These are phyloP conservation scores for Rhizopogon roseolus DNA, from an alignment of 768 basidiomycete species.

Conservation along the genomic window DNA sequence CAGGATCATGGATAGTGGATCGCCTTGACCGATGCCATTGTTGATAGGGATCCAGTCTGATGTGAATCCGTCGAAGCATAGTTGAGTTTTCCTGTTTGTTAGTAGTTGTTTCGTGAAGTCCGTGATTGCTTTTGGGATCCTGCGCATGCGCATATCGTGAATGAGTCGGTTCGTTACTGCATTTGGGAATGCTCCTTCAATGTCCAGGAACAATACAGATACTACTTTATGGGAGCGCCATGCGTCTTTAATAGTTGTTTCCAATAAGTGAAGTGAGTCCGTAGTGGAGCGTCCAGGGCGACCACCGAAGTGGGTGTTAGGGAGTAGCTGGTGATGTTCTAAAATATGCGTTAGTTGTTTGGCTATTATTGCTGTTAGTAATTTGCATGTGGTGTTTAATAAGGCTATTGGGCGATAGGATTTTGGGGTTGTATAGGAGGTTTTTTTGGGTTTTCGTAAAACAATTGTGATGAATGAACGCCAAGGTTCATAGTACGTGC, in stretches of 20 bases:
- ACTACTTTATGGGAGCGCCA: constrained; percentile 32
- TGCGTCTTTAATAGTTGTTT: constrained; percentile 29
- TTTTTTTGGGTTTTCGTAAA: constrained; percentile 30
- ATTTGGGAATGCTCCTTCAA: constrained; percentile 14
- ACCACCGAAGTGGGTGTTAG: constrained; percentile 32
- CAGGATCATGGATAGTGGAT: constrained; percentile 20
- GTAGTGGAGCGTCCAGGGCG: constrained; percentile 33
- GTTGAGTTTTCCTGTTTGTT: not conserved
- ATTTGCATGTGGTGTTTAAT: constrained; percentile 26
- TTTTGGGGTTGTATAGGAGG: constrained; percentile 28
- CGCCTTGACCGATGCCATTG: constrained; percentile 27
- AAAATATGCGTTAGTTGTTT: constrained; percentile 18
- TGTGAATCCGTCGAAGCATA: no score
- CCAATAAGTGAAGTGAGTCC: constrained; percentile 29
- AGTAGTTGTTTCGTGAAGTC: constrained; percentile 29
- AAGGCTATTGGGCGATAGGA: constrained; percentile 36
- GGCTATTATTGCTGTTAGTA: constrained; percentile 19
- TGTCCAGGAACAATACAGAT: constrained; percentile 33
- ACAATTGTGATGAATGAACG: constrained; percentile 23
- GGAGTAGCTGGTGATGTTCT: constrained; percentile 30
- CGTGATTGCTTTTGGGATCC: no score
- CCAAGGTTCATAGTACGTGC: constrained; percentile 12
- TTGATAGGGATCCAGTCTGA: not conserved
- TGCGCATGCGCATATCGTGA: no score
- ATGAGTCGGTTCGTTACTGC: no score